These are phyloP conservation scores for Metarhizium sp. DNA, from an alignment of 2,329 filamentous ascomycete genomes.

Conservation along the genomic window DNA sequence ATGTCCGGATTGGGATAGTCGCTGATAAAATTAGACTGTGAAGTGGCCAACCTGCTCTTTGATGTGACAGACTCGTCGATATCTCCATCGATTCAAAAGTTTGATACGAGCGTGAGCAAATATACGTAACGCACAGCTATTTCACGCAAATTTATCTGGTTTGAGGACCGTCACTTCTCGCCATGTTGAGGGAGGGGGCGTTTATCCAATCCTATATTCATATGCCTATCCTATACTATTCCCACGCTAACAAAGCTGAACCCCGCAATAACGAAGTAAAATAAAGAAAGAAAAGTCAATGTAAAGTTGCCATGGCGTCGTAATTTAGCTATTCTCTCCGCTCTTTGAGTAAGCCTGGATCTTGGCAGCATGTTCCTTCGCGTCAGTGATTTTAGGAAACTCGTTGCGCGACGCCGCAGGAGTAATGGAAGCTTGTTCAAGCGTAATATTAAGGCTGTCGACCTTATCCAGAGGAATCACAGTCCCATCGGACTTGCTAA, in stretches of 20 bases:
- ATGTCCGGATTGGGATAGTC: not conserved
- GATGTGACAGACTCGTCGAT: too few species aligned
- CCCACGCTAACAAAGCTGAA: not conserved
- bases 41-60: too few species aligned
- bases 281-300: too few species aligned
- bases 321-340: not conserved
- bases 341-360: not conserved
- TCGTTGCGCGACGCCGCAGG: constrained; percentile 14
- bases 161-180: too few species aligned
- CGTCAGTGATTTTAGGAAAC: constrained; percentile 18
- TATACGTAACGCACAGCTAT: too few species aligned
- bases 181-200: too few species aligned
- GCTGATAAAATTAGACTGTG: not conserved
- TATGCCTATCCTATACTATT: not conserved
- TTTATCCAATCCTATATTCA: too few species aligned
- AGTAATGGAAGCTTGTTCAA: constrained; percentile 23
- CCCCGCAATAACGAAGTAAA: not conserved
- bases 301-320: not conserved
- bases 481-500: constrained; percentile 21
- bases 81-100: too few species aligned
- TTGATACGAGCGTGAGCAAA: too few species aligned
- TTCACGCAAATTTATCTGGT: too few species aligned
- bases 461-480: constrained; percentile 15
- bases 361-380: not conserved
- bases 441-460: constrained; percentile 26